Base-by-base conservation (phyloP, 2,329 filamentous ascomycete species). In the Ophiostoma australiae region DNA sequence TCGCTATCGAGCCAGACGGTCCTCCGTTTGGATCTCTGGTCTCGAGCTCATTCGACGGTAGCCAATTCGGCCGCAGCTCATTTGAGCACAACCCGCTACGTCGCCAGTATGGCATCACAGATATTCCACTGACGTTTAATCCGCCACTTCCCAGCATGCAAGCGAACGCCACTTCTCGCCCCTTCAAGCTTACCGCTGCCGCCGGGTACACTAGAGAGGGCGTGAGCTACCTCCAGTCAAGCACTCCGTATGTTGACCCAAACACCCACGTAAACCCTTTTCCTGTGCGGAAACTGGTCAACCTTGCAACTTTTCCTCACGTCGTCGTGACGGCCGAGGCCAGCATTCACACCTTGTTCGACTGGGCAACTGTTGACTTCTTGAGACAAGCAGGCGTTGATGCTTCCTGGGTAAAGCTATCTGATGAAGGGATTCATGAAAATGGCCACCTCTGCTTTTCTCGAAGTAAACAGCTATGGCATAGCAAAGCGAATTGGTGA, bases 401-500 rank as follows among this genome's bases (percentile, higher is more conserved):
- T 0, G 79, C 81, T 1, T 78, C 83, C 2, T 82, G 81, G 77
- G 73, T 85, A 48, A 77, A 80, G 68, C 78, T 88, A 65, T 80
- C 78, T 0, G 76, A 83, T 0, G 71, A 78, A 1, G 80, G 80
- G 0, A 81, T 87, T 1, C 75, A 77, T 31, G 86, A 86, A 0
- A 88, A 89, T 72, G 85, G 84, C 0, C 86, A 87, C 74, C 80
- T 88, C 72, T 80, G 84, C 78, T 85, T 85, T 85, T 66, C 75
- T 87, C 44, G 85, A 87, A 78, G 80, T 78, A 74, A 87, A 87
- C 74, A 86, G 81, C 71, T 73, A 80, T 41, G 75, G 79, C 0
- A 79, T 86, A 70, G 82, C 81, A 31, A 37, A 11, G 4, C 31
- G 70, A 1, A 33, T 72, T 35, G 33, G 55, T 31, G 27, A n/a